Evolutionary conservation across 2,329 filamentous ascomycete species (phyloP).

Genomic region (Podosphaera leucotricha): DNA sequence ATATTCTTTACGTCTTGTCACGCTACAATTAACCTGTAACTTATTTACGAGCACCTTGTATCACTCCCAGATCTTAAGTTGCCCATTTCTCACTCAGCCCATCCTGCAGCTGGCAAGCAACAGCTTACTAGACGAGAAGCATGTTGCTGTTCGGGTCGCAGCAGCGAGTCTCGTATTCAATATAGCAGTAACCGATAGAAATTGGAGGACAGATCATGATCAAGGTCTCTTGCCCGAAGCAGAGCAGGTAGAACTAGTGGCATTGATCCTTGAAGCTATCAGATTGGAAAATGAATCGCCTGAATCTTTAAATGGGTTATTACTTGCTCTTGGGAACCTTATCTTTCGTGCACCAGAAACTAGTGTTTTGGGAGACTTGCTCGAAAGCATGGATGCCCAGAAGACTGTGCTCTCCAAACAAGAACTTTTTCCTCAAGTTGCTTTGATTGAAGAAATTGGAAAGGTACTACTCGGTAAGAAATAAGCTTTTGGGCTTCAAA

Average conservation of each 20-base stretch:
- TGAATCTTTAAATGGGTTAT: constrained; percentile 54
- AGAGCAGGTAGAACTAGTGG: constrained; percentile 60
- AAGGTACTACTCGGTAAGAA: constrained; percentile 18
- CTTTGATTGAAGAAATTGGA: constrained; percentile 28
- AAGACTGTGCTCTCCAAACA: constrained; percentile 36
- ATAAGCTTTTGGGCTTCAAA: not conserved
- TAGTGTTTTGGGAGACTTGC: constrained; percentile 59
- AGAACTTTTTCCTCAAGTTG: constrained; percentile 30
- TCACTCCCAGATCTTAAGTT: constrained; percentile 33
- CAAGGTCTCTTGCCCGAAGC: constrained; percentile 37
- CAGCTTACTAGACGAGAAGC: constrained; percentile 54
- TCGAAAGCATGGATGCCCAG: constrained; percentile 51
- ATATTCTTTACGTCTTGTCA: constrained; percentile 64
- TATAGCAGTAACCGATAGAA: constrained; percentile 46
- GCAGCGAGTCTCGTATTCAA: constrained; percentile 73
- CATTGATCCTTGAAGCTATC: constrained; percentile 55
- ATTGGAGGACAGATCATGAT: constrained; percentile 32
- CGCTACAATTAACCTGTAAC: constrained; percentile 65
- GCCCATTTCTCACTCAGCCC: constrained; percentile 26
- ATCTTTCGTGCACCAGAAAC: constrained; percentile 45
- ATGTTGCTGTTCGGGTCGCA: constrained; percentile 54
- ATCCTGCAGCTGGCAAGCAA: constrained; percentile 49
- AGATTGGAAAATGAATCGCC: constrained; percentile 31
- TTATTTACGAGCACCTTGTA: constrained; percentile 58
- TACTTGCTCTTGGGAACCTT: constrained; percentile 54